Percentiles rank a stretch among this genome's conserved stretches.
Evolutionary conservation across 2,329 filamentous ascomycete species (phyloP).

Genomic region (Fusarium sacchari): DNA sequence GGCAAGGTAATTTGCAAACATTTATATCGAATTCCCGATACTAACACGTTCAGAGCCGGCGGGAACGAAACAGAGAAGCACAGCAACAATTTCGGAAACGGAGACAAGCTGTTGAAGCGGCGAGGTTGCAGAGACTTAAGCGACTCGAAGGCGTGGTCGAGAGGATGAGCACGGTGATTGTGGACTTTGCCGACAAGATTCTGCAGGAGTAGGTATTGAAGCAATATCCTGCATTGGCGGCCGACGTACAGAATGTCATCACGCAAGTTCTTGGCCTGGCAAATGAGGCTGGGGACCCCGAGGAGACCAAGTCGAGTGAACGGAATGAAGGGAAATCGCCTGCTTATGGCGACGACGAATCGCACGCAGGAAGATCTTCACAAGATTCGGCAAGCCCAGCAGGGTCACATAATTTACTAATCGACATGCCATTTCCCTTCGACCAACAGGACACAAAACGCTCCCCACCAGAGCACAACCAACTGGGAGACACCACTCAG

Average conservation of each 20-base stretch:
- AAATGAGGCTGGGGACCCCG: slow-evolving; percentile 3
- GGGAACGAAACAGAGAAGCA: slow-evolving; percentile 20
- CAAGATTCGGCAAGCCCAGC: neutral
- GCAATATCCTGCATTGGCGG: neutral
- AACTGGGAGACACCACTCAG: neutral
- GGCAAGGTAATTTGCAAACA: neutral
- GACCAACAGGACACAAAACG: neutral
- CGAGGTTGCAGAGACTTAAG: neutral
- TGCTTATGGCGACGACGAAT: neutral
- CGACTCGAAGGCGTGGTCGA: slow-evolving; percentile 7
- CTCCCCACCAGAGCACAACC: neutral
- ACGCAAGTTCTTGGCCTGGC: neutral
- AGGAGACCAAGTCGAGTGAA: neutral
- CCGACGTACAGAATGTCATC: slow-evolving; percentile 1
- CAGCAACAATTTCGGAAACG: slow-evolving; percentile 19
- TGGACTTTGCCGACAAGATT: slow-evolving; percentile 13
- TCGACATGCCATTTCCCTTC: neutral
- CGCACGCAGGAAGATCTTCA: too few relatives aligned
- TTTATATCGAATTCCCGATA: neutral
- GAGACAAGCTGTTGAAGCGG: slow-evolving; percentile 1
- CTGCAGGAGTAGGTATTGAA: neutral
- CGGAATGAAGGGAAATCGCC: neutral
- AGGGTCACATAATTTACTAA: neutral
- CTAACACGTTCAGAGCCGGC: neutral
- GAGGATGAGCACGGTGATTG: slow-evolving; percentile 11